A percentile compares a stretch with the other conserved stretches of the same genome.
These are phyloP conservation scores for Pseudoneurospora amorphoporcata DNA, from an alignment of 495 filamentous ascomycete species.

Conservation along the genomic window DNA sequence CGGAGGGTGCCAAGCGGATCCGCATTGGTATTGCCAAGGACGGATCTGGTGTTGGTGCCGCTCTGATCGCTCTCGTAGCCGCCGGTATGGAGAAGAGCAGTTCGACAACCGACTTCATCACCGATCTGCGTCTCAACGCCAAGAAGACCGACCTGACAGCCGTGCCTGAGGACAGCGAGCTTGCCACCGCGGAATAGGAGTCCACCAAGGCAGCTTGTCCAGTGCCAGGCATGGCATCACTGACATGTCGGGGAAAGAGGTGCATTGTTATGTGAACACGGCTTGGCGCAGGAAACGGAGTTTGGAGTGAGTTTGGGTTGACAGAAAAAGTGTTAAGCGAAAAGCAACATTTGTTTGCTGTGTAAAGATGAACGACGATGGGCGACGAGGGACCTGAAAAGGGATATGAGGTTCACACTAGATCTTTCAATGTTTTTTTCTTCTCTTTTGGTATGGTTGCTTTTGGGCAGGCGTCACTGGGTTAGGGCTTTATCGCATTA, in stretches of 20 bases:
- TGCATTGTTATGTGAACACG: slow-evolving; percentile 12
- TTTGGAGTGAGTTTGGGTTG: neutral
- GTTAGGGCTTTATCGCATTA: neutral
- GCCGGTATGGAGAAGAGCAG: slow-evolving; percentile 37
- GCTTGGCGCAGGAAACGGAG: neutral
- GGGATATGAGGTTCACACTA: neutral
- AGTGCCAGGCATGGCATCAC: neutral
- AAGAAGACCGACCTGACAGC: slow-evolving; percentile 11
- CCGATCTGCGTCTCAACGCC: slow-evolving; percentile 13
- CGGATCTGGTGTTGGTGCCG: slow-evolving; percentile 83
- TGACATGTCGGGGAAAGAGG: slow-evolving; percentile 1
- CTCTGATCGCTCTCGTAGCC: slow-evolving; percentile 74
- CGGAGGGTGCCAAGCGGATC: slow-evolving; percentile 63
- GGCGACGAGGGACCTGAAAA: neutral
- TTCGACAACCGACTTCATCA: slow-evolving; percentile 11
- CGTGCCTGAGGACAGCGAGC: slow-evolving; percentile 14
- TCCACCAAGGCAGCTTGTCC: neutral
- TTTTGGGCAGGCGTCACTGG: neutral
- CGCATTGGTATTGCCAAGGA: slow-evolving; percentile 91
- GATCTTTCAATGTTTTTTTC: neutral
- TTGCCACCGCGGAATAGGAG: slow-evolving; percentile 16
- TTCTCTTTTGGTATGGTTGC: neutral
- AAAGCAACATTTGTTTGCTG: neutral
- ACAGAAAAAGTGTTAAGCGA: neutral
- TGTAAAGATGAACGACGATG: neutral